Evolutionary conservation across 495 filamentous ascomycete species (phyloP), one percentile per base, ranked within the genome.

Genomic region (Cudoniella acicularis): DNA sequence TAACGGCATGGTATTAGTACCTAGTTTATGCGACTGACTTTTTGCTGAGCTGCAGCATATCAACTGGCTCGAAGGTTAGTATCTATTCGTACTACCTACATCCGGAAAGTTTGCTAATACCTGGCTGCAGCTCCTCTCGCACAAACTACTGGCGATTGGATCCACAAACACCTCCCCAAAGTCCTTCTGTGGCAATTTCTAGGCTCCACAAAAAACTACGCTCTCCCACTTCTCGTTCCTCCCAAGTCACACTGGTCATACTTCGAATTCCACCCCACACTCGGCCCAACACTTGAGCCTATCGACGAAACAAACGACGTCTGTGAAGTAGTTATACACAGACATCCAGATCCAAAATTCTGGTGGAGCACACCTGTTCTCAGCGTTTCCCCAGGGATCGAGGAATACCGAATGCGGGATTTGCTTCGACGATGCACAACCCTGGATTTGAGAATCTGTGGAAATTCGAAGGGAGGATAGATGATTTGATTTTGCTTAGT

Each of bases 401-500:
- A 78, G 2, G 77, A 81, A 60, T 83, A 75, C 59, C 68, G 71
- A 26, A 82, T 78, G 8, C 78, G 80, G 23, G 83, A 87, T 62
- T 66, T 87, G 22, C 10, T 56, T 9, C 25, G 46, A 11, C 3
- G 23, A 9, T 59, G 56, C 20, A 36, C 23, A 3, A 46, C 56
- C 16, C 2, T 17, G 20, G 46, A 36, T 9, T 86, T 75, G 67
- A 65, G 24, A 60, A 78, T 47, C 22, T 56, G 1, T 87, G 79
- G 81, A 68, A 70, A 16, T 83, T 77, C 53, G 57, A 69, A 16
- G 79, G 82, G 6, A 74, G 85, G 3, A 57, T 69, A 0, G 85
- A 88, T 58, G 83, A 85, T 63, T 73, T 87, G 48, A 79, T 88
- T 42, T 79, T 86, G 3, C 78, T 87, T 53, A 77, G 74, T 21